Evolutionary conservation across 2,329 filamentous ascomycete genomes (phyloP), one percentile per base, ranked within the genome.

Genomic region (Aspergillus sclerotialis): DNA sequence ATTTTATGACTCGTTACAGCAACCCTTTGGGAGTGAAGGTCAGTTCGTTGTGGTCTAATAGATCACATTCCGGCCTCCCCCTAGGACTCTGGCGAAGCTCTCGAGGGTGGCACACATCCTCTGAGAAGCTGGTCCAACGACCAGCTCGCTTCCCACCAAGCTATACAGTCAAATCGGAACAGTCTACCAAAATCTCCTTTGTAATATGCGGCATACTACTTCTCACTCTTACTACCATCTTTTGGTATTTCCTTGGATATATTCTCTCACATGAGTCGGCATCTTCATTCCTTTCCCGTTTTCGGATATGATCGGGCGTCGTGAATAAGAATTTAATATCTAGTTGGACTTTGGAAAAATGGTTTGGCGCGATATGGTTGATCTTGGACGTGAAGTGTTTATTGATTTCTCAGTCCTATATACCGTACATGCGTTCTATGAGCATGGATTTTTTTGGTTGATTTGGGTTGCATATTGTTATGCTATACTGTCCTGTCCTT

Each of bases 201-300:
- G 32, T 35, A 33, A 32, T 35, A 36, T 32, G 31, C 19, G 19
- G 7, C 6, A 7, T 23, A 23, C 19, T 7, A 10, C 19, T 6
- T 23, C 10, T 7, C 19, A 23, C 19, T 23, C 19, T 6, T 8
- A n/a, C n/a, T 19, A 30, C 29, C 11, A 30, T 30, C 17, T 10
- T 30, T 30, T 15, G 29, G 37, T 35, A 37, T 37, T 40, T 38
- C 31, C 28, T 42, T 37, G 30, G 30, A 27, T 32, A 23, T 28
- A 29, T 30, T 30, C 25, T 42, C 32, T 24, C 32, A 27, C 36
- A 36, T 33, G 32, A 30, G 38, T 38, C 19, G 19, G 10, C 31
- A 33, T 30, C 24, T 38, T 37, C 23, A 34, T 35, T 28, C 23
- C 25, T 32, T 29, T 32, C 23, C 31, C 15, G 30, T 39, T 33